A percentile compares a stretch with the other conserved stretches of the same genome.
Conservation (phyloP, 176 grass and related monocot genomes). For the Canna indica region DNA sequence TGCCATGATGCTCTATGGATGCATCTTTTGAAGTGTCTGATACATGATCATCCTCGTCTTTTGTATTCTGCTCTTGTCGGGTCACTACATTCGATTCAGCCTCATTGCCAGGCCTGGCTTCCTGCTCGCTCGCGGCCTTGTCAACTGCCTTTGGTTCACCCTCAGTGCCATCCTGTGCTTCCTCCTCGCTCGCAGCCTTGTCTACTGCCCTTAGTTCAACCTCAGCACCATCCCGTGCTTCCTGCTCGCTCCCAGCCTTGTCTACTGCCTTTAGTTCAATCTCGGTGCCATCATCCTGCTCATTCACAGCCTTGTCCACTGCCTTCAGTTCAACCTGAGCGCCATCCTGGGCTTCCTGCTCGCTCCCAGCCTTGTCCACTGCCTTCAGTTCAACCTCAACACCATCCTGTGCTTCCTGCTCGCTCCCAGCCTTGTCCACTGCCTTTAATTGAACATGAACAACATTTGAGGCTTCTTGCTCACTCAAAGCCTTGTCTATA, state of each 20-base stretch:
- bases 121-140: background rate
- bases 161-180: background rate
- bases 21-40: background rate
- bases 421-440: conserved; percentile 15
- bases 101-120: background rate
- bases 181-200: background rate
- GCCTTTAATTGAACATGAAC: background rate
- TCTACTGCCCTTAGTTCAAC: background rate
- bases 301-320: background rate
- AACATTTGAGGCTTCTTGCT: background rate
- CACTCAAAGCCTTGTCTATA: background rate
- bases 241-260: conserved; percentile 23
- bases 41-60: background rate
- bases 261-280: background rate
- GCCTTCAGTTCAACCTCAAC: background rate
- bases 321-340: background rate
- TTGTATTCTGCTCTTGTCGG: no score
- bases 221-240: background rate
- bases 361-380: background rate
- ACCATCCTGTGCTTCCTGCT: background rate
- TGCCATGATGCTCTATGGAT: background rate
- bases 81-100: background rate
- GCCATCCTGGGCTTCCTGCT: background rate
- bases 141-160: background rate
- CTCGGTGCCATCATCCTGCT: background rate